phyloP scores from a whole-genome alignment of 306 rosid species.

The Pyrus betulifolia region DNA sequence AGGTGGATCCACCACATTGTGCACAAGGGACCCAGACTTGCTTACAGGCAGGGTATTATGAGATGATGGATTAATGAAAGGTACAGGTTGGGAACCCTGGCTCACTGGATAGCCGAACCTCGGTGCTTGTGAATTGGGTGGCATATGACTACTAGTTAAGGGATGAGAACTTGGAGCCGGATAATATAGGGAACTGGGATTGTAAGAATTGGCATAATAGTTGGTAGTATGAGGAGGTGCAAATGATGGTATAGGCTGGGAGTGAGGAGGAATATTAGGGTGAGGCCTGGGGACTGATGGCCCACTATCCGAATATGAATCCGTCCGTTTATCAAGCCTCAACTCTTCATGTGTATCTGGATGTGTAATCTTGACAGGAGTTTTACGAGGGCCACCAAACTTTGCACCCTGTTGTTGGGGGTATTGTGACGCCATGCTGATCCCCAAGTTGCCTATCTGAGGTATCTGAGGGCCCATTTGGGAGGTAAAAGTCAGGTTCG shows the following conservation, averaged over 20 bases:
- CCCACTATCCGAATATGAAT: constrained; percentile 53
- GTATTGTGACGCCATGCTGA: constrained; percentile 44
- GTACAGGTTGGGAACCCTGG: constrained; percentile 49
- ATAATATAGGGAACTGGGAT: constrained; percentile 31
- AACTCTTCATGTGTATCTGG: constrained; percentile 91
- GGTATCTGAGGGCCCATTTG: constrained; percentile 68
- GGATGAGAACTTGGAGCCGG: constrained; percentile 48
- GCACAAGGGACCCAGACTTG: constrained; percentile 40
- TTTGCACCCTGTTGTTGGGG: constrained; percentile 78
- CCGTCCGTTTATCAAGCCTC: constrained; percentile 68
- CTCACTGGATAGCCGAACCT: constrained; percentile 47
- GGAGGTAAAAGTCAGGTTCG: constrained; percentile 46
- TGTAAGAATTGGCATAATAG: constrained; percentile 42
- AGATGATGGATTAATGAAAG: constrained; percentile 38
- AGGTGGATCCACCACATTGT: constrained; percentile 36
- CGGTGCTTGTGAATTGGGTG: constrained; percentile 62
- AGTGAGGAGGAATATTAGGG: constrained; percentile 47
- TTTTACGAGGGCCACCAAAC: constrained; percentile 57
- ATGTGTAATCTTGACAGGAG: constrained; percentile 83
- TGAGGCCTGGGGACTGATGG: constrained; percentile 57
- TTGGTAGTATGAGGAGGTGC: constrained; percentile 39
- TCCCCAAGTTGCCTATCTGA: constrained; percentile 66
- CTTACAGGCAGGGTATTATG: constrained; percentile 31
- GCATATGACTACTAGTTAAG: constrained; percentile 44
- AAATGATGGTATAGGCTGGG: constrained; percentile 58